Base-by-base conservation (phyloP, 306 rosid species). In the Comarum palustre region DNA sequence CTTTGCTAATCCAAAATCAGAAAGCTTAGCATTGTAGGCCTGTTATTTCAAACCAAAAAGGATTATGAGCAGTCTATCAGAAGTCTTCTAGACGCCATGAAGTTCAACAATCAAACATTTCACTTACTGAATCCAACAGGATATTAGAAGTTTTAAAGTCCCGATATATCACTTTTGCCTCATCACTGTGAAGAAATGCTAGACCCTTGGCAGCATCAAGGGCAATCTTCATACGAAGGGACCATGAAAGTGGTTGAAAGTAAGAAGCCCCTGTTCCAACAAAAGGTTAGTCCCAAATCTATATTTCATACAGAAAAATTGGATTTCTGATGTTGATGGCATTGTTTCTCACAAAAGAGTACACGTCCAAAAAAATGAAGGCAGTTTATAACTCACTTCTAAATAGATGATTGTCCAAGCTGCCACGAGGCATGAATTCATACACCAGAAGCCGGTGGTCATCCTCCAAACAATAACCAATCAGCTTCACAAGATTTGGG, bases 1-100 rank as follows among this genome's bases (percentile, higher is more conserved):
- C 84, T 90, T 95, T 48, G 99, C 99, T 86, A 95, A 86, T 51
- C 99, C 99, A 65, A 95, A 95, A 79, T 95, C 99, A 15, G 97
- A 95, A 55, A 95, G 97, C 69, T 91, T 90, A 45, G 96, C 97
- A 73, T 80, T 83, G 64, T 82, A 90, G 63, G 76, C 74, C 99
- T 95, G 92, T 75, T 52, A 59, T 61, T 66, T 70, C 8, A 66
- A 74, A 16, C 0, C 11, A 31, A 16, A 15, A 3, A 46, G 4
- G 29, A 69, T 66, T 75, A 79, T 65, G 2, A 72, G 76, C 8
- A 48, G 71, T 59, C 67, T 66, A 50, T 63, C 71, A 79, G 73
- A 64, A 54, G 3, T 78, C 52, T 20, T 69, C 61, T 24, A 34
- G 52, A 55, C 19, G 27, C 57, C 51, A 36, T 20, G 24, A 42